Percentiles rank a stretch among this genome's conserved stretches.
Evolutionary conservation across 129 eudicot genomes (phyloP).

Genomic region (Solidago caesia): DNA sequence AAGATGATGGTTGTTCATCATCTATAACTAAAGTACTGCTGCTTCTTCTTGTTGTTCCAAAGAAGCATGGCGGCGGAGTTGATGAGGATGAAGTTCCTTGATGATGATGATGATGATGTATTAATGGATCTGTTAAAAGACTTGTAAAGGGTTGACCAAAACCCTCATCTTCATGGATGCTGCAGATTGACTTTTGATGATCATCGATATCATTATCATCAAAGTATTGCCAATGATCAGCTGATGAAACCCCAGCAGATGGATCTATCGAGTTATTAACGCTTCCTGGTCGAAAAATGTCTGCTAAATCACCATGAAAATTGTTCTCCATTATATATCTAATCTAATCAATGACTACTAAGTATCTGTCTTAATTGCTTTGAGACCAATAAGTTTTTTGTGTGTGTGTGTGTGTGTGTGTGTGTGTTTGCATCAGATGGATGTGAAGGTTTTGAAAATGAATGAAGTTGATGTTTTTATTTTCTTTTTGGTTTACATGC

Average conservation of each 20-base stretch:
- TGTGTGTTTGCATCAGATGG: slow-evolving; percentile 25
- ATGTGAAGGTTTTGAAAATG: slow-evolving; percentile 28
- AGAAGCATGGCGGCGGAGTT: slow-evolving; percentile 24
- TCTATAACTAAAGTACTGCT: background rate
- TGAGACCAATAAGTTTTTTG: slow-evolving; percentile 9
- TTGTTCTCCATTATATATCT: slow-evolving; percentile 48
- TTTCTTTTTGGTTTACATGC: slow-evolving; percentile 22
- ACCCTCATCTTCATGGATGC: slow-evolving; percentile 17
- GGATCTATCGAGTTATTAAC: slow-evolving; percentile 13
- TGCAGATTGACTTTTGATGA: slow-evolving; percentile 23
- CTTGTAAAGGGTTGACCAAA: slow-evolving; percentile 67
- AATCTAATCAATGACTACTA: background rate
- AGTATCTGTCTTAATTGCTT: slow-evolving; percentile 6
- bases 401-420: background rate
- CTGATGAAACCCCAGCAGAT: slow-evolving; percentile 20
- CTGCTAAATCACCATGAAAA: slow-evolving; percentile 82
- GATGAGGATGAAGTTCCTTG: slow-evolving; percentile 24
- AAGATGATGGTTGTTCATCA: slow-evolving; percentile 19
- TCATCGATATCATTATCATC: slow-evolving; percentile 2
- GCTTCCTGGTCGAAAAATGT: slow-evolving; percentile 67
- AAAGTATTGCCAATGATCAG: slow-evolving; percentile 35
- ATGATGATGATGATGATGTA: slow-evolving; percentile 14
- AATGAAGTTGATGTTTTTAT: slow-evolving; percentile 1
- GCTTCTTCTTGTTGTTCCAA: slow-evolving; percentile 13
- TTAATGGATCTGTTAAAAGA: slow-evolving; percentile 55